These are phyloP conservation scores for Termitomyces sp. DNA, from an alignment of 768 basidiomycete genomes.

Conservation along the genomic window DNA sequence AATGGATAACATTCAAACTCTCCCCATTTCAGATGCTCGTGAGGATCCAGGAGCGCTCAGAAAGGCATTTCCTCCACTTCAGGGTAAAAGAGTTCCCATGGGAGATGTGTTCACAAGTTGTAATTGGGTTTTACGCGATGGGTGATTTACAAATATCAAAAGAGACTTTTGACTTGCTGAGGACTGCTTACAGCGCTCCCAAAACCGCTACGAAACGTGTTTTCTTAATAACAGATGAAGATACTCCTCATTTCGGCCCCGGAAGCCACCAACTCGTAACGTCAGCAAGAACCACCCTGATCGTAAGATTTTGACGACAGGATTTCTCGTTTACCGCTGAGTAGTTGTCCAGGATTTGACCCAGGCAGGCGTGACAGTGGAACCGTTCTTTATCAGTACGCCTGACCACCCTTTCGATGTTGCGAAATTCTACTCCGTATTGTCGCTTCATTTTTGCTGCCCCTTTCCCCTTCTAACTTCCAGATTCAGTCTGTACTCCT, in stretches of 20 bases:
- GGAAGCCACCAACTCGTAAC: slow-evolving; percentile 56
- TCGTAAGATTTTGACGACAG: slow-evolving; percentile 31
- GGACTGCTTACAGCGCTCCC: slow-evolving; percentile 48
- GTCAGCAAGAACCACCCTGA: slow-evolving; percentile 67
- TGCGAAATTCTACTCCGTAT: slow-evolving; percentile 74
- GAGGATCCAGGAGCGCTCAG: slow-evolving; percentile 55
- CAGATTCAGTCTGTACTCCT: slow-evolving; percentile 54
- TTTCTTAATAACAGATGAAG: slow-evolving; percentile 90
- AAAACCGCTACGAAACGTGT: slow-evolving; percentile 91
- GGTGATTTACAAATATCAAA: slow-evolving; percentile 36
- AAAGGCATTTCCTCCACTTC: slow-evolving; percentile 59
- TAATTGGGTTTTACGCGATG: slow-evolving; percentile 84
- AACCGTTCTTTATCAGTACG: slow-evolving; percentile 86
- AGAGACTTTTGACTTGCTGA: not conserved
- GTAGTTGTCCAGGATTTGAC: slow-evolving; percentile 60
- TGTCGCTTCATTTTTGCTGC: not conserved
- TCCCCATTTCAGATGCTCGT: slow-evolving; percentile 46
- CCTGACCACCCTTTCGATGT: slow-evolving; percentile 63
- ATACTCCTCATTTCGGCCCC: slow-evolving; percentile 60
- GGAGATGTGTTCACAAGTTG: slow-evolving; percentile 90
- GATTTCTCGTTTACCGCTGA: not conserved
- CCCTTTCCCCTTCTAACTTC: not conserved
- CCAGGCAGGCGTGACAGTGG: slow-evolving; percentile 72
- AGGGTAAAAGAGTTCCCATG: slow-evolving; percentile 61
- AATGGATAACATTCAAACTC: not conserved